Evolutionary conservation across 2,329 filamentous ascomycete genomes (phyloP), one percentile per base, ranked within the genome.

Genomic region (Phoma herbarum): DNA sequence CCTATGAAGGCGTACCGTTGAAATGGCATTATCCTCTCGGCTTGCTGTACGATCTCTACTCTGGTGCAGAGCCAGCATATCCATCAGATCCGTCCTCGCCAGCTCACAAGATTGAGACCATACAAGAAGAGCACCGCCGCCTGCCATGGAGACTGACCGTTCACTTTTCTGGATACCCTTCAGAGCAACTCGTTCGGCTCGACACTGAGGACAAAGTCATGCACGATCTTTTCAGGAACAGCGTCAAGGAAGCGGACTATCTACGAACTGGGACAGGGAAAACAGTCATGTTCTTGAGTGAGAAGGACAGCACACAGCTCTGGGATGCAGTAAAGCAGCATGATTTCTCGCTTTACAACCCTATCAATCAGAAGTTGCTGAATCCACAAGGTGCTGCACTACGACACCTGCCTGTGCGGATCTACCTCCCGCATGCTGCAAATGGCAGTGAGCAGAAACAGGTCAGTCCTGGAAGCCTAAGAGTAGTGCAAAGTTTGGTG

Each of bases 211-310:
- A 82, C 23, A 83, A 82, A 66, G 80, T 84, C 2, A 79, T 88
- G 71, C 85, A 87, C 60, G 88, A 90, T 72, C 82, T 86, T 0
- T 91, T 86, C 69, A 87, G 89, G 52, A 90, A 90, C 64, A 86
- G 83, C 51, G 88, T 90, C 61, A 91, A 91, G 73, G 88, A 90
- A 83, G 93, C 93, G 28, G 93, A 97, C 77, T 96, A 93, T 67
- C 82, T 96, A 49, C 87, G 93, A 50, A 94, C 95, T 67, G 92
- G 93, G 43, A 95, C 90, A 52, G 92, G 92, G 16, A 93, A 94
- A 74, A 89, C 90, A 60, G 93, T 96, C 71, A 96, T 97, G 92
- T 89, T 88, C 52, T 81, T 97, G 70, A 92, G 90, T 60, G 93
- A 93, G 75, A 88, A 91, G 44, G 88, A 96, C 75, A 95, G 91